Percentiles rank a stretch among this genome's conserved stretches.
Evolutionary conservation across 2,329 filamentous ascomycete species (phyloP).

Genomic region (Xylariaceae sp.): DNA sequence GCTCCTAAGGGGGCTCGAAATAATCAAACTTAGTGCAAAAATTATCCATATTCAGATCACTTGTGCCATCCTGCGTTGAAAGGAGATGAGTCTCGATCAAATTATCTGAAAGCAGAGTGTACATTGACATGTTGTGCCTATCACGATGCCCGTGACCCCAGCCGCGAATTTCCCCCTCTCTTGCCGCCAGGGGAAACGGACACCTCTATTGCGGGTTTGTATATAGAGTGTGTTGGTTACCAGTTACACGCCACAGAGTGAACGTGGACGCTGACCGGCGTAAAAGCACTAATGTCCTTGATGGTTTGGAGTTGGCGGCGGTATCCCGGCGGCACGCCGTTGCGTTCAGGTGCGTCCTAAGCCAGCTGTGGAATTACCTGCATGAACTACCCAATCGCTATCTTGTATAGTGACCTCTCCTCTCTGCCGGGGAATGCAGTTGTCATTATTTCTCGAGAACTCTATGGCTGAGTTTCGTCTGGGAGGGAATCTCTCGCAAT

Average conservation of each 20-base stretch:
- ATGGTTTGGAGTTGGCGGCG: slow-evolving; percentile 36
- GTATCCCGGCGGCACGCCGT: slow-evolving; percentile 33
- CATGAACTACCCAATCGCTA: slow-evolving; percentile 13
- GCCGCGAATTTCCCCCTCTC: too few species aligned
- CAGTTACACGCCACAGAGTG: slow-evolving; percentile 23
- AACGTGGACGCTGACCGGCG: slow-evolving; percentile 22
- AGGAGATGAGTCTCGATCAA: background rate
- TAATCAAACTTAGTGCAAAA: background rate
- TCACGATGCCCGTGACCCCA: too few species aligned
- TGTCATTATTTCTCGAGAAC: background rate
- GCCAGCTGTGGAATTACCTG: slow-evolving; percentile 31
- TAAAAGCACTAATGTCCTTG: slow-evolving; percentile 14
- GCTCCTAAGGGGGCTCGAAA: slow-evolving; percentile 11
- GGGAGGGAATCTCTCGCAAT: background rate
- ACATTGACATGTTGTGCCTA: too few species aligned
- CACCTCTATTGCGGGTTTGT: too few species aligned
- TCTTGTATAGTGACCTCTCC: too few species aligned
- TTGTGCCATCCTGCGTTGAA: too few species aligned
- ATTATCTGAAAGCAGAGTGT: background rate
- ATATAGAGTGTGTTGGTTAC: slow-evolving; percentile 1
- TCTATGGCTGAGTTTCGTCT: background rate
- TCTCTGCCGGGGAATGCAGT: too few species aligned
- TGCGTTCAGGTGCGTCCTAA: slow-evolving; percentile 22
- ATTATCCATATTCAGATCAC: slow-evolving; percentile 18
- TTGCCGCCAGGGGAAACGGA: too few species aligned